Percentiles rank a stretch among this genome's conserved stretches.
phyloP scores from a whole-genome alignment of 805 yeast genomes.

The Nakazawaea populi region DNA sequence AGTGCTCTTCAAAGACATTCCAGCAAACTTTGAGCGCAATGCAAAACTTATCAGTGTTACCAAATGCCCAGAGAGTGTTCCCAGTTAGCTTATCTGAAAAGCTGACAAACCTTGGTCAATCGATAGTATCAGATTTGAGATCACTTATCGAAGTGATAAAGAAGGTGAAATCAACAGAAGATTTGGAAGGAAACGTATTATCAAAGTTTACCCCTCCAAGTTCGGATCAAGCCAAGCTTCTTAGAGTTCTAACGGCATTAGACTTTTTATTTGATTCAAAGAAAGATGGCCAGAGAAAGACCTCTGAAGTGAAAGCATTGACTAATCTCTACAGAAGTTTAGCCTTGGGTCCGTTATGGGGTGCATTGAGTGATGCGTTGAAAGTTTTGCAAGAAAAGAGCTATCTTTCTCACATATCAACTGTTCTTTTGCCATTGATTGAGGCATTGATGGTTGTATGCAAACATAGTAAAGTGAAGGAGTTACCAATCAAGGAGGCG shows the following conservation, averaged over 20 bases:
- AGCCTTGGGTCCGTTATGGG: conserved; percentile 79
- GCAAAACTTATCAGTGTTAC: conserved; percentile 63
- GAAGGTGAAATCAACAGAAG: conserved; percentile 27
- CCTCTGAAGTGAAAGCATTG: conserved; percentile 40
- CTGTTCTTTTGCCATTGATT: conserved; percentile 77
- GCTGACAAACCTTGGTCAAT: conserved; percentile 55
- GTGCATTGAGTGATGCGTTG: conserved; percentile 70
- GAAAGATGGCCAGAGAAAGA: conserved; percentile 12
- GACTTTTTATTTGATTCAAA: conserved; percentile 67
- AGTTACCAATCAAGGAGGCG: conserved; percentile 46
- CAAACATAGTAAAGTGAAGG: conserved; percentile 69
- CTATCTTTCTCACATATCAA: conserved; percentile 58
- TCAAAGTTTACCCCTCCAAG: conserved; percentile 69
- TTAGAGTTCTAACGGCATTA: conserved; percentile 80
- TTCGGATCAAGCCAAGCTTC: conserved; percentile 84
- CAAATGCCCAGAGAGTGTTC: conserved; percentile 57
- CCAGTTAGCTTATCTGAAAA: conserved; percentile 59
- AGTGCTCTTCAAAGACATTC: conserved; percentile 80
- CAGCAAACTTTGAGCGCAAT: conserved; percentile 77
- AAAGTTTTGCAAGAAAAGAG: conserved; percentile 54
- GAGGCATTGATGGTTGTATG: conserved; percentile 96
- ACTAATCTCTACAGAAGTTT: conserved; percentile 59
- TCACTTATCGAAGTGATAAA: conserved; percentile 40
- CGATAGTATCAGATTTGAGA: conserved; percentile 50
- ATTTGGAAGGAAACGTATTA: conserved; percentile 49